These are phyloP conservation scores for Harringtonia aguacate DNA, from an alignment of 2,329 filamentous ascomycete species.

Conservation along the genomic window DNA sequence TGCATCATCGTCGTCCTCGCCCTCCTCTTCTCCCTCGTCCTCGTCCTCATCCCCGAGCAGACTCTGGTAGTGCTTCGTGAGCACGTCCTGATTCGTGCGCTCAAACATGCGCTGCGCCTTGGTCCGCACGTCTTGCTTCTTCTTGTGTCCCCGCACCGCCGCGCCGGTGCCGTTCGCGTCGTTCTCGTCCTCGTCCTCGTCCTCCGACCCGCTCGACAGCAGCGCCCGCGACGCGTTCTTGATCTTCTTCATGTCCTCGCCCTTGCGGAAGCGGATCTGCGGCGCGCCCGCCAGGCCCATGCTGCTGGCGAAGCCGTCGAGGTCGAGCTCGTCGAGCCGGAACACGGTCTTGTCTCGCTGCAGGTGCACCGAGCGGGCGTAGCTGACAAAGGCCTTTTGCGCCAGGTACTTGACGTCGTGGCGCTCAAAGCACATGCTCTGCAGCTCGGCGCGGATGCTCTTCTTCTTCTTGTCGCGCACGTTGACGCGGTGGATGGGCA, in stretches of 20 bases:
- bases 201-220: constrained; percentile 53
- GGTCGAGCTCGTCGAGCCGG: constrained; percentile 67
- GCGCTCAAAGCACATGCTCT: constrained; percentile 94
- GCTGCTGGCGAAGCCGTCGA: constrained; percentile 79
- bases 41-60: constrained; percentile 55
- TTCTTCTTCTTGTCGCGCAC: constrained; percentile 83
- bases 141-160: constrained; percentile 35
- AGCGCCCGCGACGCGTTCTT: constrained; percentile 74
- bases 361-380: constrained; percentile 72
- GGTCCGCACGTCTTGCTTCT: constrained; percentile 68
- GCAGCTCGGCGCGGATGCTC: constrained; percentile 72
- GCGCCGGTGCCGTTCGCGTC: too few species aligned
- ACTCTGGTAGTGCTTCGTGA: constrained; percentile 89
- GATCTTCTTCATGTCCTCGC: constrained; percentile 71
- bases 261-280: constrained; percentile 86
- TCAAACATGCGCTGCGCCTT: constrained; percentile 99
- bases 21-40: constrained; percentile 45
- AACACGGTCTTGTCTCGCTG: constrained; percentile 92
- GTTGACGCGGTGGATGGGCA: constrained; percentile 78
- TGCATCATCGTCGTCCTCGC: background rate
- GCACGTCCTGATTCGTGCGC: constrained; percentile 85
- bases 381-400: constrained; percentile 91
- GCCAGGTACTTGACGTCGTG: constrained; percentile 88
- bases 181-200: constrained; percentile 31
- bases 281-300: constrained; percentile 84